Percentiles rank a stretch among this genome's conserved stretches.
These are phyloP conservation scores for Conoideocrella luteorostrata DNA, from an alignment of 2,329 filamentous ascomycete genomes.

Conservation along the genomic window DNA sequence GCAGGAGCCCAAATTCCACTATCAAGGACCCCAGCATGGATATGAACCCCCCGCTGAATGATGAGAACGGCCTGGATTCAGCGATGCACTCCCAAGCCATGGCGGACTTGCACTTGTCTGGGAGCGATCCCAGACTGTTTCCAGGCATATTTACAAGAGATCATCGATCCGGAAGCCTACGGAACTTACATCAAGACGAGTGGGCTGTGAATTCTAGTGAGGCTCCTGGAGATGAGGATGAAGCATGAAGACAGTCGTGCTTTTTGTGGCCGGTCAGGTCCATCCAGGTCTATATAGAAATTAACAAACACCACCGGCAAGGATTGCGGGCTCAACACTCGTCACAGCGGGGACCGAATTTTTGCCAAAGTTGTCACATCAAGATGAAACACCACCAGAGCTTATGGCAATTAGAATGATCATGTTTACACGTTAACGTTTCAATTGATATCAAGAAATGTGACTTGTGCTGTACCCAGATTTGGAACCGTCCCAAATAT, in stretches of 20 bases:
- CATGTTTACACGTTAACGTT: too few species aligned
- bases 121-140: conserved; percentile 62
- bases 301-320: too few species aligned
- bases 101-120: conserved; percentile 43
- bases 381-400: too few species aligned
- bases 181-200: conserved; percentile 21
- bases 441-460: too few species aligned
- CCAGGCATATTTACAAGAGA: conserved; percentile 60
- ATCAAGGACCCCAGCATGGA: not conserved
- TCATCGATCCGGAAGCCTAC: conserved; percentile 34
- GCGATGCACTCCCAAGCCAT: conserved; percentile 31
- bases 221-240: conserved; percentile 12
- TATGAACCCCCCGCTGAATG: not conserved
- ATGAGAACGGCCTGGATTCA: conserved; percentile 23
- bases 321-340: too few species aligned
- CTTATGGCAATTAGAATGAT: too few species aligned
- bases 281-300: too few species aligned
- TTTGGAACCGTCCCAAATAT: too few species aligned
- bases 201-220: conserved; percentile 15
- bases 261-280: too few species aligned
- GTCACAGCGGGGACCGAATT: too few species aligned
- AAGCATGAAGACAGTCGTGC: conserved; percentile 5
- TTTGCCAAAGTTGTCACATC: too few species aligned
- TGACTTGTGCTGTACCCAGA: too few species aligned
- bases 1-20: not conserved